phyloP scores from a whole-genome alignment of 495 filamentous ascomycete genomes.

The Hypoxylon trugodes region DNA sequence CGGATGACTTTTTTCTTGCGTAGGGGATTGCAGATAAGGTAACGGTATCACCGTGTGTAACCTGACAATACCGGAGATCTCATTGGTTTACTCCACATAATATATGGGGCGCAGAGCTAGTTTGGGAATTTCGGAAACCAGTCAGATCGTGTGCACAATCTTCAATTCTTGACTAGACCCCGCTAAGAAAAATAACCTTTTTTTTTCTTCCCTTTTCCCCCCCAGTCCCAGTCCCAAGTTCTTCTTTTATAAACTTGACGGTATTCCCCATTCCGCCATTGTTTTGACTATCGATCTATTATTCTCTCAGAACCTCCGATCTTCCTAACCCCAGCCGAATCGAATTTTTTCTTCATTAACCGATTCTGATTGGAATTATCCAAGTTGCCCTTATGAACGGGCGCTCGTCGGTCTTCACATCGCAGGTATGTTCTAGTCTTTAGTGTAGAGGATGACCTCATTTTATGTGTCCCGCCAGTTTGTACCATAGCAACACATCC shows the following conservation, averaged over 20 bases:
- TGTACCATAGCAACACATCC: neutral
- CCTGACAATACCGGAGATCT: constrained; percentile 6
- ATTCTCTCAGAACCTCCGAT: neutral
- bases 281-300: constrained; percentile 9
- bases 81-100: constrained; percentile 6
- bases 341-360: neutral
- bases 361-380: constrained; percentile 39
- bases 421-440: constrained; percentile 84
- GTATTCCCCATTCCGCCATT: constrained; percentile 24
- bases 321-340: constrained; percentile 3
- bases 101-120: constrained; percentile 23
- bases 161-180: constrained; percentile 24
- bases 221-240: no score
- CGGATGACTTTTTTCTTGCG: constrained; percentile 16
- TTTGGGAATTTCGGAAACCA: constrained; percentile 31
- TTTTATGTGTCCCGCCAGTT: constrained; percentile 21
- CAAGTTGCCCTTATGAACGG: constrained; percentile 88
- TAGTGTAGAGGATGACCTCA: constrained; percentile 32
- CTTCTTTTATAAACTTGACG: constrained; percentile 25
- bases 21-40: constrained; percentile 20
- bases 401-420: constrained; percentile 92
- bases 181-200: constrained; percentile 31
- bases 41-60: constrained; percentile 25
- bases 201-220: constrained; percentile 26
- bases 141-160: constrained; percentile 33